Percentiles rank a stretch among this genome's conserved stretches.
Evolutionary conservation across 352 stramenopile genomes (phyloP).

Genomic region (Globisporangium solare): DNA sequence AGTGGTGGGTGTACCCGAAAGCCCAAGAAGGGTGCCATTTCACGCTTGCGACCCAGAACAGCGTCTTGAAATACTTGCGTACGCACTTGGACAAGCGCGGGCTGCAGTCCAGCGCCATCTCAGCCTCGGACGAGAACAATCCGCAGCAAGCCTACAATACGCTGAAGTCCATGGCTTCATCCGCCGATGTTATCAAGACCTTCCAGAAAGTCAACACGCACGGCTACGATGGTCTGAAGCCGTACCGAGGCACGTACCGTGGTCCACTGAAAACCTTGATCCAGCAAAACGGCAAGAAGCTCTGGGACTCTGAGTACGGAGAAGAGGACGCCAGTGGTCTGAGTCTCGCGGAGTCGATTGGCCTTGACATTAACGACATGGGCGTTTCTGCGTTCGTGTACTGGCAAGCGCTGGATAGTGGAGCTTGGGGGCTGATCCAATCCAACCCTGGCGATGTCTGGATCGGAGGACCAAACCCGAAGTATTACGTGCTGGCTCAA

Average conservation of each 20-base stretch:
- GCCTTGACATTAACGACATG: conserved; percentile 55
- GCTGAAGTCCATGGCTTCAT: conserved; percentile 22
- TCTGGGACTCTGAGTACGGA: conserved; percentile 64
- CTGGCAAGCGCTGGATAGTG: conserved; percentile 52
- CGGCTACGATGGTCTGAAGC: conserved; percentile 36
- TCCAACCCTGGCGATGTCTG: conserved; percentile 30
- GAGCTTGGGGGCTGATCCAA: conserved; percentile 49
- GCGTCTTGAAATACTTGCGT: conserved; percentile 35
- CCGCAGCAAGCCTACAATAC: conserved; percentile 28
- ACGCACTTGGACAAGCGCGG: conserved; percentile 26
- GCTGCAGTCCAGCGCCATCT: conserved; percentile 25
- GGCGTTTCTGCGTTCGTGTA: conserved; percentile 58
- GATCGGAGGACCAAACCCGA: conserved; percentile 34
- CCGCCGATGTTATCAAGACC: conserved; percentile 20
- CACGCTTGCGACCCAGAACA: conserved; percentile 31
- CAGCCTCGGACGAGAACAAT: conserved; percentile 54
- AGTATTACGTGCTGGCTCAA: conserved; percentile 55
- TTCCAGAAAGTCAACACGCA: conserved; percentile 58
- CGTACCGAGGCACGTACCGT: conserved; percentile 39
- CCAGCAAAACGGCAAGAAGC: conserved; percentile 24
- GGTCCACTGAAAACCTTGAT: conserved; percentile 25
- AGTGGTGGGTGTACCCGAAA: conserved; percentile 42
- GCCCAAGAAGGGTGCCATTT: conserved; percentile 55
- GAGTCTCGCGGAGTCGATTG: conserved; percentile 43
- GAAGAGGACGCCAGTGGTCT: conserved; percentile 41